Evolutionary conservation across 805 yeast genomes (phyloP), one percentile per base, ranked within the genome.

Genomic region (Lachancea mirantina): DNA sequence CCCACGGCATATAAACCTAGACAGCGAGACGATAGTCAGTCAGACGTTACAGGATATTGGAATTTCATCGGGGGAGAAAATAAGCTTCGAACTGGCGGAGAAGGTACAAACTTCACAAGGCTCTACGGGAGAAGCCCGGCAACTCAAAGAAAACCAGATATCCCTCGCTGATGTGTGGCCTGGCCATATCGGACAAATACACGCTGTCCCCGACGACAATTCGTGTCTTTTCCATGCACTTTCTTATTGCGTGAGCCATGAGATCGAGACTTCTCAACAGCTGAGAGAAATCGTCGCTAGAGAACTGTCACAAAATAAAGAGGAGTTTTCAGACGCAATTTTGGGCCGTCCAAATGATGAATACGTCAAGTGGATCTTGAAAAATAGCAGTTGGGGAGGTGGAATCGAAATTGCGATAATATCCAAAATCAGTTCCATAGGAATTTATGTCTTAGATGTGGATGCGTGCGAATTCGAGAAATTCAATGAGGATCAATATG

Each of bases 321-420:
- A 55, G 1, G 64, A 61, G 11, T 81, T 74, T 50, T 64, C 62
- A 29, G 77, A 68, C 23, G 78, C 73, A 0, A 68, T 78, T 3
- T 57, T 82, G 28, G 87, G 83, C 3, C 63, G 62, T 38, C 56
- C 68, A 0, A 52, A 59, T 2, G 47, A 49, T 0, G 68, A 70
- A 7, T 82, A 82, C 48, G 56, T 70, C 20, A 40, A 56, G 5
- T 82, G 92, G 89, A 82, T 82, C 14, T 42, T 50, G 28, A 59
- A 67, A 35, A 67, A 67, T 13, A 74, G 67, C 21, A 68, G 80
- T 11, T 82, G 92, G 94, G 94, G 94, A 19, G 94, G 94, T 5
- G 89, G 84, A 2, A 80, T 82, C 29, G 94, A 82, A 49, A 56
- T 81, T 28, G 73, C 76, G 6, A 77, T 82, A 5, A 50, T 82